These are phyloP conservation scores for Carallia pectinifolia DNA, from an alignment of 345 rosid species.

Conservation along the genomic window DNA sequence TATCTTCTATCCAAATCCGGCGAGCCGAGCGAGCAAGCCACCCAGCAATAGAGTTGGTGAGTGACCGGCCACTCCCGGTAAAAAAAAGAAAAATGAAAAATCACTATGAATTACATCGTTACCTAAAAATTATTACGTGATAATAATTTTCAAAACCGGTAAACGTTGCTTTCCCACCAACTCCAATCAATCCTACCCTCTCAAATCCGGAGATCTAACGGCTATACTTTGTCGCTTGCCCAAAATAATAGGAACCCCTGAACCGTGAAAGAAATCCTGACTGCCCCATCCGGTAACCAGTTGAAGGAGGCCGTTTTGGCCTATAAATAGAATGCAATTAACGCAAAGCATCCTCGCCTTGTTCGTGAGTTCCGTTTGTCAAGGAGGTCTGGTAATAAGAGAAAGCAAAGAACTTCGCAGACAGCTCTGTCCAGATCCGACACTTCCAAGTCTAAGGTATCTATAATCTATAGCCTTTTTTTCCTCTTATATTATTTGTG, in stretches of 20 bases:
- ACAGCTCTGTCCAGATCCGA: too few relatives aligned
- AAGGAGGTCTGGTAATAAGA: neutral
- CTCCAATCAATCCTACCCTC: conserved; percentile 2
- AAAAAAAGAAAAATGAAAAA: neutral
- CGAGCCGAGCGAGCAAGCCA: neutral
- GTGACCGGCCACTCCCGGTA: conserved; percentile 2
- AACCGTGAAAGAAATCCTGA: neutral
- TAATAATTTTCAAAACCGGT: neutral
- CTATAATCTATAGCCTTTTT: neutral
- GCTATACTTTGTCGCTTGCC: conserved; percentile 2
- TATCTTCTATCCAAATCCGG: neutral
- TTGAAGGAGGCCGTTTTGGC: neutral
- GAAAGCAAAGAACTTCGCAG: neutral
- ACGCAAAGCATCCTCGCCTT: neutral
- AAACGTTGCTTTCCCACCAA: conserved; percentile 8
- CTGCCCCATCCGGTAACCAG: conserved; percentile 14
- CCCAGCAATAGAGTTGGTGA: conserved; percentile 11
- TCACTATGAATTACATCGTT: neutral
- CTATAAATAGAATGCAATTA: conserved; percentile 12
- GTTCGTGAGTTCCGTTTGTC: neutral
- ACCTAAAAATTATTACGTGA: neutral
- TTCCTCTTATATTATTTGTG: neutral
- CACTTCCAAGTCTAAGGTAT: conserved; percentile 2
- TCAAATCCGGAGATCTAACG: conserved; percentile 22
- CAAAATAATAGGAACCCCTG: neutral